A percentile compares a stretch with the other conserved stretches of the same genome.
phyloP scores from a whole-genome alignment of 1,139 yeast genomes.

The Saccharomycopsis crataegensis region DNA sequence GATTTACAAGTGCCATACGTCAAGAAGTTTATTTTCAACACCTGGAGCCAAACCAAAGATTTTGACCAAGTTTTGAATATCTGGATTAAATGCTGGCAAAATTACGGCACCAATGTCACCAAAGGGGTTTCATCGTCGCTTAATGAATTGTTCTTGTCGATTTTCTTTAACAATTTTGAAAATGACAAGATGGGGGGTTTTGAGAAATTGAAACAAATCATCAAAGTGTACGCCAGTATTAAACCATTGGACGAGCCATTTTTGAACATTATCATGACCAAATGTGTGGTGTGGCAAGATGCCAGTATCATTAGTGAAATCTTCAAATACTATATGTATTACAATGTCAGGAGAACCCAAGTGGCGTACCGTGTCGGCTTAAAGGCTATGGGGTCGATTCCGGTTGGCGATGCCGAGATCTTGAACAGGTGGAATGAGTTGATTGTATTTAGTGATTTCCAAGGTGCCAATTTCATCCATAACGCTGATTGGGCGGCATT shows the following conservation, averaged over 20 bases:
- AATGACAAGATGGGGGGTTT: slow-evolving; percentile 50
- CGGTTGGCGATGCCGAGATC: slow-evolving; percentile 48
- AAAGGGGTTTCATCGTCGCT: slow-evolving; percentile 60
- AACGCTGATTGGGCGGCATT: slow-evolving; percentile 87
- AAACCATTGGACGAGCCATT: slow-evolving; percentile 67
- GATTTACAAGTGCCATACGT: slow-evolving; percentile 72
- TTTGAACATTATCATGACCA: slow-evolving; percentile 68
- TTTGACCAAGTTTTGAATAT: slow-evolving; percentile 51
- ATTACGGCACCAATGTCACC: slow-evolving; percentile 55
- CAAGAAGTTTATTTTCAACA: slow-evolving; percentile 56
- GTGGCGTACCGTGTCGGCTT: slow-evolving; percentile 72
- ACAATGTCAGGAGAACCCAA: slow-evolving; percentile 53
- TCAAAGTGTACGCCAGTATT: slow-evolving; percentile 48
- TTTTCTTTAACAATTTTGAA: slow-evolving; percentile 58
- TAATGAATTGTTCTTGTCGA: slow-evolving; percentile 60
- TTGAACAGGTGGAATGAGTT: slow-evolving; percentile 56
- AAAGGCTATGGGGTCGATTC: slow-evolving; percentile 66
- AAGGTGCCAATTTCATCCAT: slow-evolving; percentile 56
- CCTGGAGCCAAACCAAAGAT: slow-evolving; percentile 50
- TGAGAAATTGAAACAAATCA: slow-evolving; percentile 47
- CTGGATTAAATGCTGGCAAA: slow-evolving; percentile 57
- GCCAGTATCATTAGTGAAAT: slow-evolving; percentile 58
- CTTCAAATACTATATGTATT: slow-evolving; percentile 51
- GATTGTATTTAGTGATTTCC: slow-evolving; percentile 43
- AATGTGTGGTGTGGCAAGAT: slow-evolving; percentile 63